Percentiles rank a stretch among this genome's conserved stretches.
These are phyloP conservation scores for Solanum rostratum DNA, from an alignment of 257 asterid genomes.

Conservation along the genomic window DNA sequence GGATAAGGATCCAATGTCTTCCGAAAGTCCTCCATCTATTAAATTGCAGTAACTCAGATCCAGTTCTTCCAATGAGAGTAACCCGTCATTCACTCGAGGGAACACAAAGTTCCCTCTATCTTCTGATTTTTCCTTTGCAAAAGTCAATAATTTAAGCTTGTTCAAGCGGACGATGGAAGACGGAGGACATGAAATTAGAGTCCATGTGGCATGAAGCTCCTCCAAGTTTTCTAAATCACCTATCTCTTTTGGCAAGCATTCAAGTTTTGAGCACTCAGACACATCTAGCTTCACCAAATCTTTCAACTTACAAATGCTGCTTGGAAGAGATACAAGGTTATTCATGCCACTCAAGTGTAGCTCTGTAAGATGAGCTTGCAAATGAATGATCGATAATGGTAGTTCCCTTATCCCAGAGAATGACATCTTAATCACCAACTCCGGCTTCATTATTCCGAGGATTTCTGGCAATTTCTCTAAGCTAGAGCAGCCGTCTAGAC, in stretches of 20 bases:
- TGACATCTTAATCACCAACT: not conserved
- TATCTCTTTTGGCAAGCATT: not conserved
- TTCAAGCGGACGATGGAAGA: not conserved
- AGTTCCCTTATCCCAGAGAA: not conserved
- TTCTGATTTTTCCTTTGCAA: not conserved
- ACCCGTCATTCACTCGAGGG: not conserved
- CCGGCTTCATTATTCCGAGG: too few relatives aligned
- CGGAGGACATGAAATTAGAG: not conserved
- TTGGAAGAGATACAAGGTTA: not conserved
- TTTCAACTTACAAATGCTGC: not conserved
- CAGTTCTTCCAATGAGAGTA: not conserved
- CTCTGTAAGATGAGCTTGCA: not conserved
- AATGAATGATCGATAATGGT: not conserved
- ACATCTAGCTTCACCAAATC: not conserved
- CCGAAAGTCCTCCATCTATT: not conserved
- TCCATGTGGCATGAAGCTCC: not conserved
- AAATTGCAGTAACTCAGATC: not conserved
- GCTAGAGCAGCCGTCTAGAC: too few relatives aligned
- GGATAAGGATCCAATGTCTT: not conserved
- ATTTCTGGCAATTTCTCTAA: too few relatives aligned
- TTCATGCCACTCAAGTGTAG: not conserved
- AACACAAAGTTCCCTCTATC: not conserved
- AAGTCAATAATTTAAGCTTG: not conserved
- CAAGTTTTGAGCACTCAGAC: not conserved
- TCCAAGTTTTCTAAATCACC: not conserved